Evolutionary conservation across 176 grass and related monocot species (phyloP), one percentile per base, ranked within the genome.

Genomic region (Triticum timopheevii): DNA sequence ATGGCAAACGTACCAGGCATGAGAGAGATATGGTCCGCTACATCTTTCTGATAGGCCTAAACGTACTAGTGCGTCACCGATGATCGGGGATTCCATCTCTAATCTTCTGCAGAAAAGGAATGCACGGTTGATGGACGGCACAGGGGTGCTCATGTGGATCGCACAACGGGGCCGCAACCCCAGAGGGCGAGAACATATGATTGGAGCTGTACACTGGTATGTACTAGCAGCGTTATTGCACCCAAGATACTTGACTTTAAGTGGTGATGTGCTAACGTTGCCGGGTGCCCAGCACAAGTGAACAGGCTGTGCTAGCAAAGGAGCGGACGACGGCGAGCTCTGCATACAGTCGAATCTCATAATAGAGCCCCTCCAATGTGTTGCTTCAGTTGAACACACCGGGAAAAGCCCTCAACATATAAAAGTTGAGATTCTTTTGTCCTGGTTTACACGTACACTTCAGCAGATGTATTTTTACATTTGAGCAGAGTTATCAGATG

Each of bases 41-140:
- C 17, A 81, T 76, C 52, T 73, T 85, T 62, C 54, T 75, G 69
- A 45, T n/a, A 38, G 38, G 19, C 28, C 52, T 77, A 50, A 74
- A 74, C 16, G 38, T 74, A 74, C 71, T 47, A 44, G 6, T 75
- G 71, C 23, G n/a, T 13, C 70, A 23, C 3, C 3, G 78, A 24
- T 82, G 35, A 35, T 42, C 31, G 24, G 31, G 50, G 42, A 30
- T 59, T 76, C 76, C 6, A 68, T 61, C 59, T 74, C 6, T 6
- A 52, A 52, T 52, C 49, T 52, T 69, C 50, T 36, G 11, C 35
- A 61, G 56, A 59, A 40, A 47, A 80, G n/a, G 70, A 49, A 62
- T 36, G 61, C 47, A 50, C 13, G 47, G 47, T 16, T 50, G 70
- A 56, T 28, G 83, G 80, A 4, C 31, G 22, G 28, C 61, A 77